phyloP scores from a whole-genome alignment of 192 early-diverging fungal genomes.

The Phlyctochytrium planicorne region DNA sequence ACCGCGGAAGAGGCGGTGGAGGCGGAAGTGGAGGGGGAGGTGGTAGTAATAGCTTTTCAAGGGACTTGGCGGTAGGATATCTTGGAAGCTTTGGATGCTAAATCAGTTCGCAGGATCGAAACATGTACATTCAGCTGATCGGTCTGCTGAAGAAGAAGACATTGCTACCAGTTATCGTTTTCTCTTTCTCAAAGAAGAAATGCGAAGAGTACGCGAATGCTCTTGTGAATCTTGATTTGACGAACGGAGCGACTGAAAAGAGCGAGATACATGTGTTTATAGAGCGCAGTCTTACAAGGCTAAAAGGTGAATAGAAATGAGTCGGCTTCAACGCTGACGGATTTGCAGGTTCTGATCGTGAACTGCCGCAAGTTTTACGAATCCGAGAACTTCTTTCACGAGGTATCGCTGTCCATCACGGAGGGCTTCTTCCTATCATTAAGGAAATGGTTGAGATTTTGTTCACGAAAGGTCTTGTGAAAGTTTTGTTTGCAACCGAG shows the following conservation, averaged over 20 bases:
- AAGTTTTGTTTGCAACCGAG: conserved; percentile 95
- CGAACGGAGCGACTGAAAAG: conserved; percentile 69
- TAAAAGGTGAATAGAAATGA: conserved; percentile 50
- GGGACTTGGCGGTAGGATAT: conserved; percentile 20
- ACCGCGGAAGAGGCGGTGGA: conserved; percentile 47
- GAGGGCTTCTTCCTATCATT: conserved; percentile 93
- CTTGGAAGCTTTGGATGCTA: conserved; percentile 31
- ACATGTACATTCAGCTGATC: conserved; percentile 80
- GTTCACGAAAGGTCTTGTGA: conserved; percentile 86
- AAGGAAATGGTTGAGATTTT: conserved; percentile 98
- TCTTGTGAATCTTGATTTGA: conserved; percentile 81
- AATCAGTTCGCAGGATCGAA: conserved; percentile 58
- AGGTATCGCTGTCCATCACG: conserved; percentile 97
- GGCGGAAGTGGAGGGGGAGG: conserved; percentile 25
- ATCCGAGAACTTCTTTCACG: conserved; percentile 82
- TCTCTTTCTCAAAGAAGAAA: conserved; percentile 92
- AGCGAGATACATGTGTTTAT: conserved; percentile 86
- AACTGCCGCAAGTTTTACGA: conserved; percentile 84
- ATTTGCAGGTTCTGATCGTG: conserved; percentile 65
- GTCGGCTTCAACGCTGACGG: neutral
- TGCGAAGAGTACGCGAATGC: conserved; percentile 88
- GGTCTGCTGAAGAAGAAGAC: conserved; percentile 66
- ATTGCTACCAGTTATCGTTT: conserved; percentile 87
- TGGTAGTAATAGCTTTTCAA: conserved; percentile 23
- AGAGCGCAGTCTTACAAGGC: conserved; percentile 72